Evolutionary conservation across 805 yeast species (phyloP).

Genomic region (Brettanomyces custersianus): DNA sequence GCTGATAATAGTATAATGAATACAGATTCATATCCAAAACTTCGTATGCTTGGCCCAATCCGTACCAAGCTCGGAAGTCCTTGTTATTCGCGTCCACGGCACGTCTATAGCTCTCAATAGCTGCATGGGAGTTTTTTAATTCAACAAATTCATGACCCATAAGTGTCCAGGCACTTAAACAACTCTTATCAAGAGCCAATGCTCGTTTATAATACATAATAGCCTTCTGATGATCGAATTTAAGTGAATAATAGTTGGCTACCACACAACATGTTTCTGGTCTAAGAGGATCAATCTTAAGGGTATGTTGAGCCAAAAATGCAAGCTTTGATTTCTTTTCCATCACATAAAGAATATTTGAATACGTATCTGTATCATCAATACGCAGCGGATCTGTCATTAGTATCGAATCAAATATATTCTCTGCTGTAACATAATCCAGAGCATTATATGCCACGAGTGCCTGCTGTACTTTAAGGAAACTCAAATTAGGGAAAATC

Average conservation of each 20-base stretch:
- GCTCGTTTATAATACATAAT: slow-evolving; percentile 91
- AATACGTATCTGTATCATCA: slow-evolving; percentile 87
- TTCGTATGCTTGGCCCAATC: slow-evolving; percentile 96
- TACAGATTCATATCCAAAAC: slow-evolving; percentile 91
- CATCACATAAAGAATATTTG: slow-evolving; percentile 92
- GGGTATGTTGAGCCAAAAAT: slow-evolving; percentile 76
- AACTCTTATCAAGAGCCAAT: slow-evolving; percentile 64
- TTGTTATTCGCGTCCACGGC: slow-evolving; percentile 85
- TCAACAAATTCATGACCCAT: slow-evolving; percentile 99
- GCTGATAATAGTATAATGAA: slow-evolving; percentile 85
- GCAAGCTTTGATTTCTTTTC: slow-evolving; percentile 81
- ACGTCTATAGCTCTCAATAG: slow-evolving; percentile 87
- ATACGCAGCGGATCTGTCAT: slow-evolving; percentile 72
- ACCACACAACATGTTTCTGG: slow-evolving; percentile 93
- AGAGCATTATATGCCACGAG: slow-evolving; percentile 73
- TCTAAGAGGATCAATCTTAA: slow-evolving; percentile 73
- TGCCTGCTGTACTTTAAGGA: slow-evolving; percentile 75
- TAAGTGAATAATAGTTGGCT: slow-evolving; percentile 87
- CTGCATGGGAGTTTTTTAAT: slow-evolving; percentile 92
- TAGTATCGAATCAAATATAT: slow-evolving; percentile 66
- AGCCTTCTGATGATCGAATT: slow-evolving; percentile 91
- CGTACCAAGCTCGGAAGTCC: slow-evolving; percentile 97
- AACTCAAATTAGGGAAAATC: slow-evolving; percentile 65
- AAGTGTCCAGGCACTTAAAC: slow-evolving; percentile 90
- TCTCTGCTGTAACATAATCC: slow-evolving; percentile 75